Base-by-base conservation (phyloP, 2,329 filamentous ascomycete genomes). In the Aspergillus versicolor region DNA sequence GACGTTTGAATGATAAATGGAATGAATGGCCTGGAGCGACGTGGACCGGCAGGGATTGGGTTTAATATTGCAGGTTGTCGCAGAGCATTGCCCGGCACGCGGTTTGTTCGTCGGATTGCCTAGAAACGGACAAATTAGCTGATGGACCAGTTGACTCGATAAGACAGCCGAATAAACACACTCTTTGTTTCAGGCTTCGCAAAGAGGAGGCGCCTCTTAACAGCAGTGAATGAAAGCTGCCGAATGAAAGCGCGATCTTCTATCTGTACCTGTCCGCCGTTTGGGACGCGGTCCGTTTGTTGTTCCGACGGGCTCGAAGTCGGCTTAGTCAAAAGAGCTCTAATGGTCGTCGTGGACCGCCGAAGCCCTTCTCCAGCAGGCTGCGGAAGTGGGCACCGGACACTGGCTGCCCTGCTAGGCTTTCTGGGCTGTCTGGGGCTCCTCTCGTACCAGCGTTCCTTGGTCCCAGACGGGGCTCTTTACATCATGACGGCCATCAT, bases 401-500 rank as follows among this genome's bases (percentile, higher is more conserved):
- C 27, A 30, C 27, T 30, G 27, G 27, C 27, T 27, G 27, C 27
- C 27, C 27, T 30, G 27, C 27, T 11, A 8, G 27, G 27, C 9
- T 30, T 30, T 30, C 27, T 30, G 27, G 9, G 8, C 27, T 30
- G 27, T 30, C 27, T 11, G 27, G 27, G 27, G 27, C 13, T 6
- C 15, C 4, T 22, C 27, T 22, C 12, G 21, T 15, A 21, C 34
- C 13, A 30, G 15, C 9, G 59, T 61, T 63, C 59, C 57, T 56
- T 55, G 57, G 61, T 59, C 53, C 54, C 24, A 40, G 40, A 53
- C 38, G 37, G 56, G 56, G 52, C 32, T 24, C 49, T 52, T 62
- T 62, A 56, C 61, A 64, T 61, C 63, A 63, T 64, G 42, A 63
- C 55, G 55, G 52, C 57, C 61, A 63, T 58, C 62, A 63, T 53